Evolutionary conservation across 805 yeast species (phyloP).

Genomic region (Spathaspora arborariae): DNA sequence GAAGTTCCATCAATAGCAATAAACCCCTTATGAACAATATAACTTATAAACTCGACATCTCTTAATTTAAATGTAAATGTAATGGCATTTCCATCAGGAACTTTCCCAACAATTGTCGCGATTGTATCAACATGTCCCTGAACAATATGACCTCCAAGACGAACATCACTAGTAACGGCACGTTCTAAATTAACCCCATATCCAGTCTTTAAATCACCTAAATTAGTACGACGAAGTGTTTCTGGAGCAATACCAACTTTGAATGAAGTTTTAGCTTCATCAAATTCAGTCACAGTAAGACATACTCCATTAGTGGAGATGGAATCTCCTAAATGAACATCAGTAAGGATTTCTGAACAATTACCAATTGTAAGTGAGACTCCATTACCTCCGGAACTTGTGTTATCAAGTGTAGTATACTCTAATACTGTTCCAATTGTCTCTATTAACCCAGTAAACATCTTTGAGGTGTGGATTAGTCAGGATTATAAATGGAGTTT

Average conservation of each 20-base stretch:
- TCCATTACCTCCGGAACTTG: slow-evolving; percentile 67
- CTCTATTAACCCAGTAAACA: slow-evolving; percentile 97
- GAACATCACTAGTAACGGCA: slow-evolving; percentile 77
- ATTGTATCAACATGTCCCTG: slow-evolving; percentile 97
- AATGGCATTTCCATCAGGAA: slow-evolving; percentile 71
- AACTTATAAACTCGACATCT: slow-evolving; percentile 58
- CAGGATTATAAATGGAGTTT: background rate
- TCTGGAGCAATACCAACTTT: slow-evolving; percentile 94
- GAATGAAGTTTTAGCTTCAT: slow-evolving; percentile 46
- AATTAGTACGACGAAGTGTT: slow-evolving; percentile 75
- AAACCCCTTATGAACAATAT: slow-evolving; percentile 93
- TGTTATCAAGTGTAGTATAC: slow-evolving; percentile 41
- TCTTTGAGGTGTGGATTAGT: slow-evolving; percentile 19
- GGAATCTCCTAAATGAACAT: slow-evolving; percentile 91
- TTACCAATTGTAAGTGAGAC: slow-evolving; percentile 64
- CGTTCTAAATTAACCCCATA: slow-evolving; percentile 82
- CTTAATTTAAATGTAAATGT: slow-evolving; percentile 70
- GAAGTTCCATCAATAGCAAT: slow-evolving; percentile 92
- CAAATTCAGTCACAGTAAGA: slow-evolving; percentile 84
- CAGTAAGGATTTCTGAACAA: slow-evolving; percentile 60
- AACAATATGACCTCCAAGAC: slow-evolving; percentile 96
- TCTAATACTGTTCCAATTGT: slow-evolving; percentile 64
- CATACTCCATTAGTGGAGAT: slow-evolving; percentile 89
- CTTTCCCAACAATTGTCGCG: slow-evolving; percentile 55
- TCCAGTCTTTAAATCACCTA: slow-evolving; percentile 58